Conservation (phyloP, 2,329 filamentous ascomycete species). For the Coniochaeta sp. region DNA sequence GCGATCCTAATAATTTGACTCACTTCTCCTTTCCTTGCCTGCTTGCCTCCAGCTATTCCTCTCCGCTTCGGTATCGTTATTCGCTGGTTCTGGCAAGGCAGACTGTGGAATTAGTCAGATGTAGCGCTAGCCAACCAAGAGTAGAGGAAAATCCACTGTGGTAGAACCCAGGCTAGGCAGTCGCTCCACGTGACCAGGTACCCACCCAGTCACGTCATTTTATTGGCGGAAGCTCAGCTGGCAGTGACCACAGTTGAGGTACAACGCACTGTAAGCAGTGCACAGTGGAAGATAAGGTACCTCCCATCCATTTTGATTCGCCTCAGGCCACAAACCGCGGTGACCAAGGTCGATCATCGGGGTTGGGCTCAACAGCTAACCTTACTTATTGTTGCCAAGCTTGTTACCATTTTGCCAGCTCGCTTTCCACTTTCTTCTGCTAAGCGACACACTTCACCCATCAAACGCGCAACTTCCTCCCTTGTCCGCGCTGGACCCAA, state of each 20-base stretch:
- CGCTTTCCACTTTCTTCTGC: neutral
- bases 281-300: too few species aligned
- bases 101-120: constrained; percentile 8
- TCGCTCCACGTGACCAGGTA: neutral
- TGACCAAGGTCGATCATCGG: too few species aligned
- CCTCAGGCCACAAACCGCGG: too few species aligned
- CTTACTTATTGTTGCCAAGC: too few species aligned
- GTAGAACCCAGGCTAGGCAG: neutral
- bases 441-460: neutral
- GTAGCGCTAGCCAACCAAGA: neutral
- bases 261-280: too few species aligned
- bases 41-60: too few species aligned
- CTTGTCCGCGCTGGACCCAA: neutral
- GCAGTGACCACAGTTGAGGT: too few species aligned
- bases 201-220: neutral
- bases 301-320: too few species aligned
- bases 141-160: neutral
- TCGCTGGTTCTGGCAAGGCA: constrained; percentile 6
- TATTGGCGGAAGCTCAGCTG: neutral
- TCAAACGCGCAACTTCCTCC: neutral
- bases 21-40: neutral
- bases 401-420: neutral
- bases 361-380: neutral
- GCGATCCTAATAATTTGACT: neutral
- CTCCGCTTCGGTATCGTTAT: neutral